Evolutionary conservation across 305 asterid species (phyloP).

Genomic region (Fraxinus dipetala): DNA sequence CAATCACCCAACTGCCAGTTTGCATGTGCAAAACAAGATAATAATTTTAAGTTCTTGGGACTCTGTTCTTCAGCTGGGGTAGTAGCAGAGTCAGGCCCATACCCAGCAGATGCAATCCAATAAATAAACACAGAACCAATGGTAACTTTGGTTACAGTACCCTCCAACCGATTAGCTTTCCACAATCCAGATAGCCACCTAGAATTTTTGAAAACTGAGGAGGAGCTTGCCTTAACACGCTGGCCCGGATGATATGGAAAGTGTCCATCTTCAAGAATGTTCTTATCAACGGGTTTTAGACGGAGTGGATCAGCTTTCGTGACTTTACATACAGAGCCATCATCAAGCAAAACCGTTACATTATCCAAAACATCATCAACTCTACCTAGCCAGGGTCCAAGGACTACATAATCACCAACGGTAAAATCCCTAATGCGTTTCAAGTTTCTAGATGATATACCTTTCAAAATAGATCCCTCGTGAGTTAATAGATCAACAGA

Average conservation of each 20-base stretch:
- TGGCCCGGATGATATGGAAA: constrained; percentile 98
- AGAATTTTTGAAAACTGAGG: constrained; percentile 88
- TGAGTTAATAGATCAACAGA: constrained; percentile 59
- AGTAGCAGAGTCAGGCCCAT: constrained; percentile 71
- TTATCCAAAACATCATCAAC: constrained; percentile 85
- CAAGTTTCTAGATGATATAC: constrained; percentile 57
- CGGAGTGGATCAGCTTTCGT: constrained; percentile 80
- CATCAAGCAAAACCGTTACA: constrained; percentile 86
- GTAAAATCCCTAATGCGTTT: constrained; percentile 77
- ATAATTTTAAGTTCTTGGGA: constrained; percentile 69
- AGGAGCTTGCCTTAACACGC: constrained; percentile 83
- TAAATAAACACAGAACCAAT: constrained; percentile 81
- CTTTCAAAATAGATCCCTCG: constrained; percentile 55
- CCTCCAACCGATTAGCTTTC: constrained; percentile 86
- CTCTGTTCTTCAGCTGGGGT: constrained; percentile 88
- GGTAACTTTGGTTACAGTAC: constrained; percentile 86
- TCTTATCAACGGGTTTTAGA: constrained; percentile 74
- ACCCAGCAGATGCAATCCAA: constrained; percentile 97
- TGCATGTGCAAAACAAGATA: constrained; percentile 89
- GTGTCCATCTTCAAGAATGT: constrained; percentile 71
- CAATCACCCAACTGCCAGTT: constrained; percentile 97
- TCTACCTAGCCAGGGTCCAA: constrained; percentile 96
- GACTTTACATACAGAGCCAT: constrained; percentile 90
- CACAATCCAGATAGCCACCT: constrained; percentile 92
- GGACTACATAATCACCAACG: constrained; percentile 85